Percentiles rank a stretch among this genome's conserved stretches.
These are phyloP conservation scores for Candida wancherniae DNA, from an alignment of 805 yeast species.

Conservation along the genomic window DNA sequence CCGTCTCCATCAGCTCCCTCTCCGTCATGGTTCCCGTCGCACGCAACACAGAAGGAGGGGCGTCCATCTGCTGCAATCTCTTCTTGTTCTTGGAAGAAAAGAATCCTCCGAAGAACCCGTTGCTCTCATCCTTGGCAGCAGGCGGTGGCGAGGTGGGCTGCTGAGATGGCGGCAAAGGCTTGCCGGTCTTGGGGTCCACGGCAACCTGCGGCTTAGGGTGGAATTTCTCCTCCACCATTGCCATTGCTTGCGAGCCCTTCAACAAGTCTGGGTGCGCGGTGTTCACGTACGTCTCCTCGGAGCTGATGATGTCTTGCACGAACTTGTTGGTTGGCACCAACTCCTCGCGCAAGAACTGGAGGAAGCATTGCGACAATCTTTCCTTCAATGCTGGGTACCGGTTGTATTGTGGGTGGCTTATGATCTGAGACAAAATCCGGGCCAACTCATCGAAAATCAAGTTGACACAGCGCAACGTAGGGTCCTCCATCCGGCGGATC, in stretches of 20 bases:
- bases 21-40: slow-evolving; percentile 93
- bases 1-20: slow-evolving; percentile 94
- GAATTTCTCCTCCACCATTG: slow-evolving; percentile 81
- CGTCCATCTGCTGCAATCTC: slow-evolving; percentile 91
- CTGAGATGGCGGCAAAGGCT: slow-evolving; percentile 54
- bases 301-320: slow-evolving; percentile 72
- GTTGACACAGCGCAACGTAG: slow-evolving; percentile 80
- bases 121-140: slow-evolving; percentile 41
- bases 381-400: slow-evolving; percentile 92
- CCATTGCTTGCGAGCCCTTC: slow-evolving; percentile 93
- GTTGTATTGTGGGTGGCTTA: slow-evolving; percentile 73
- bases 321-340: slow-evolving; percentile 81
- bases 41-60: slow-evolving; percentile 92
- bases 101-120: slow-evolving; percentile 94
- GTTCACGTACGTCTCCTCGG: slow-evolving; percentile 93
- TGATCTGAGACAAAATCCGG: slow-evolving; percentile 79
- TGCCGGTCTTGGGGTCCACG: slow-evolving; percentile 87
- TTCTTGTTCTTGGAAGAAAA: slow-evolving; percentile 89
- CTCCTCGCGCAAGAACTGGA: slow-evolving; percentile 73
- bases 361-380: slow-evolving; percentile 72
- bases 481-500: slow-evolving; percentile 90
- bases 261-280: slow-evolving; percentile 97
- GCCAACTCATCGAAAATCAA: slow-evolving; percentile 92
- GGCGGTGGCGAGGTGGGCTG: slow-evolving; percentile 27
- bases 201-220: slow-evolving; percentile 71